Percentiles rank a stretch among this genome's conserved stretches.
Evolutionary conservation across 2,329 filamentous ascomycete genomes (phyloP).

Genomic region (Polytolypa hystricis): DNA sequence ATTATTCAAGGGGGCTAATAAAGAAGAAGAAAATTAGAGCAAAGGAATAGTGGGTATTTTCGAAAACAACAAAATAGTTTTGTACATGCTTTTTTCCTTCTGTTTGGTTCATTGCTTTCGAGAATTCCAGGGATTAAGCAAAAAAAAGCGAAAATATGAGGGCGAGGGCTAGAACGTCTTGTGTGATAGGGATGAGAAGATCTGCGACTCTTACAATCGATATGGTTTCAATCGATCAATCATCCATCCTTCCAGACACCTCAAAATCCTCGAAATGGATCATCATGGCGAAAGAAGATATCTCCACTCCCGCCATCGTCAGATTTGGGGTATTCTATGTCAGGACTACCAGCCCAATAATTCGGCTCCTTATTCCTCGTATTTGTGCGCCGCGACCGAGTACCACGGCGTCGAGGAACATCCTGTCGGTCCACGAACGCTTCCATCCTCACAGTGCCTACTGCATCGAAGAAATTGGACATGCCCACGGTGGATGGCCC

Average conservation of each 20-base stretch:
- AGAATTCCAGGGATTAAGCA: too few relatives aligned
- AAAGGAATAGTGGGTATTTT: too few relatives aligned
- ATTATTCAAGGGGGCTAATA: constrained; percentile 4
- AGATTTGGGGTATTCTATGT: constrained; percentile 25
- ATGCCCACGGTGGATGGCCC: constrained; percentile 35
- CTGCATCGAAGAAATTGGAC: constrained; percentile 67
- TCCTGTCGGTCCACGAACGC: constrained; percentile 64
- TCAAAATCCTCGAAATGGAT: constrained; percentile 39
- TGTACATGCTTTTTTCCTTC: too few relatives aligned
- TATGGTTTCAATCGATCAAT: too few relatives aligned
- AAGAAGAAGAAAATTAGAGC: background rate
- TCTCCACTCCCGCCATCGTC: constrained; percentile 30
- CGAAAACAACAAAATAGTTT: too few relatives aligned
- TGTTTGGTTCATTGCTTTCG: too few relatives aligned
- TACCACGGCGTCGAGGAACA: constrained; percentile 14
- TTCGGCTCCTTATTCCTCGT: constrained; percentile 15
- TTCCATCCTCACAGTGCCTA: constrained; percentile 92
- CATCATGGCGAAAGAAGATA: constrained; percentile 29
- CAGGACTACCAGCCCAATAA: constrained; percentile 23
- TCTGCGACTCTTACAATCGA: too few relatives aligned
- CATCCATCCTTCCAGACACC: too few relatives aligned
- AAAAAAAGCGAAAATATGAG: too few relatives aligned
- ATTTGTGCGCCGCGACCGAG: background rate
- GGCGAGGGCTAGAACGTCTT: too few relatives aligned
- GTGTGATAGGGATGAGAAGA: too few relatives aligned